Evolutionary conservation across 805 yeast species (phyloP), one percentile per base, ranked within the genome.

Genomic region (Candida fluviatilis): DNA sequence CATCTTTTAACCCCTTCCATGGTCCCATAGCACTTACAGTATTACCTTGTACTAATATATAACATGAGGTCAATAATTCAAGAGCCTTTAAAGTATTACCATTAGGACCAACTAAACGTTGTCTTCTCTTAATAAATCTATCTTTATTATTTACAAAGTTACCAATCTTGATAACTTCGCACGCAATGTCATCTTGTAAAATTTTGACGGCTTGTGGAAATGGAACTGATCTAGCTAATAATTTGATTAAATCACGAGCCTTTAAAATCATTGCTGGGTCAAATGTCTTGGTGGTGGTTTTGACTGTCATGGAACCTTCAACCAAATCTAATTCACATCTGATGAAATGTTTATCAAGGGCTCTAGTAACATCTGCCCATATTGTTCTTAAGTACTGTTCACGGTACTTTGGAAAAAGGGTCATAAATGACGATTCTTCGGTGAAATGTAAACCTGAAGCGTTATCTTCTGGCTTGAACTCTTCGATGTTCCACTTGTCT

Each of bases 1-100:
- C 79, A 47, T 85, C 95, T 58, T 93, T 93, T 46, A 93, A 70
- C 5, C 98, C 98, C 57, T 84, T 88, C 66, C 69, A 90, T 18
- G 96, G 91, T 7, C 99, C 99, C 98, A 93, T 93, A 10, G 83
- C 91, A 38, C 96, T 79, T 3, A 93, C 99, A 2, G 99, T 93
- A 62, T 84, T 89, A 57, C 99, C 99, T 67, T 93, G 99, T 6
- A 93, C 99, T 43, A 93, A 73, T 49, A 93, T 85, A 59, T 91
- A 93, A 66, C 99, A 93, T 52, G 84, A 82, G n/a, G 99, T 93
- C 44, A 93, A 73, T 39, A 93, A 75, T 68, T 93, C 99, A 52
- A 93, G 74, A 1, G 98, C 99, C 57, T 91, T 93, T 48, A 93
- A 72, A 0, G 99, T 93, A 62, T 93, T 93, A 54, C 99, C 98